Evolutionary conservation across 371 early-diverging fungal species (phyloP).

Genomic region (Apophysomyces trapeziformis): DNA sequence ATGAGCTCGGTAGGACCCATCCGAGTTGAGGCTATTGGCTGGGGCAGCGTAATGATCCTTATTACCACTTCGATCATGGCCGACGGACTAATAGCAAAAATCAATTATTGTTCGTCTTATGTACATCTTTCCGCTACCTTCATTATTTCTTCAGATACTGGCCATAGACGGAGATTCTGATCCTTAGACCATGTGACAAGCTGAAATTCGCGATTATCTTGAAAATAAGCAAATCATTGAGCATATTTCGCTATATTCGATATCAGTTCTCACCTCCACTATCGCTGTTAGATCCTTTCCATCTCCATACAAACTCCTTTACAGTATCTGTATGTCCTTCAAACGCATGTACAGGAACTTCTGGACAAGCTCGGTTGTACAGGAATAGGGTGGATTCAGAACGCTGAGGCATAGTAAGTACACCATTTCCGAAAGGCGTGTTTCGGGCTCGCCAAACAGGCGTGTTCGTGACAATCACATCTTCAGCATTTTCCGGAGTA

Average conservation of each 20-base stretch:
- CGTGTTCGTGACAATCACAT: conserved; percentile 73
- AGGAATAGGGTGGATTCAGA: conserved; percentile 73
- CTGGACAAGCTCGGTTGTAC: conserved; percentile 66
- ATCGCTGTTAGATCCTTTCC: conserved; percentile 58
- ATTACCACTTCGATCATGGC: conserved; percentile 30
- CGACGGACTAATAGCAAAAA: conserved; percentile 29
- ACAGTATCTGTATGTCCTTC: conserved; percentile 85
- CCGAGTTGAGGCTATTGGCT: conserved; percentile 18
- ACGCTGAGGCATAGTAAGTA: conserved; percentile 85
- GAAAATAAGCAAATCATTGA: background rate
- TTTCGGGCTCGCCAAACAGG: conserved; percentile 88
- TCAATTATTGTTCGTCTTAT: background rate
- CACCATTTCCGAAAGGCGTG: conserved; percentile 85
- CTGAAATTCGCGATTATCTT: conserved; percentile 76
- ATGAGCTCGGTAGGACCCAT: conserved; percentile 26
- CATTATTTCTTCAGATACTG: conserved; percentile 64
- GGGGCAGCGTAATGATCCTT: conserved; percentile 37
- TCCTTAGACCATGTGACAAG: conserved; percentile 93
- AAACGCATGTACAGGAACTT: conserved; percentile 74
- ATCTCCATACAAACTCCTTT: conserved; percentile 89
- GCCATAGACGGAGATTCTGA: conserved; percentile 88
- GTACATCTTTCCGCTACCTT: conserved; percentile 35
- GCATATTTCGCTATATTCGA: background rate
- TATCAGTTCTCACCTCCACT: conserved; percentile 31
- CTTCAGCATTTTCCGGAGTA: conserved; percentile 62